Conservation (phyloP, 306 rosid genomes). For the Astragalus glycyphyllos region DNA sequence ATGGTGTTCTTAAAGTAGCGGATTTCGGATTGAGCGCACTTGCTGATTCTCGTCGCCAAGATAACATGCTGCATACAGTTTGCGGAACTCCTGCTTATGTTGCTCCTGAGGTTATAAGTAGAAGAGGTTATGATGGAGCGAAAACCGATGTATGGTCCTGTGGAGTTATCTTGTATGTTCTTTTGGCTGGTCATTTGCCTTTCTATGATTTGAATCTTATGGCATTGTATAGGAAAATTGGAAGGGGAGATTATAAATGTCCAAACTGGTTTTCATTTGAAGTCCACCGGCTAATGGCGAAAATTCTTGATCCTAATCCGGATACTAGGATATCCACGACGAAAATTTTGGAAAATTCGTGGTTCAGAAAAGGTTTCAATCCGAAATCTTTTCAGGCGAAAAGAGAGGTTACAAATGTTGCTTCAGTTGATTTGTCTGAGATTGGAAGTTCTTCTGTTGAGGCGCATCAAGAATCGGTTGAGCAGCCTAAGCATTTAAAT, state of each 20-base stretch:
- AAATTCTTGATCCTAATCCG: slow-evolving; percentile 52
- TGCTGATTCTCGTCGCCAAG: slow-evolving; percentile 42
- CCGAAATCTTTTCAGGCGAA: slow-evolving; percentile 34
- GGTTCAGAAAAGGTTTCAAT: slow-evolving; percentile 48
- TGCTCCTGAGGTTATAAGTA: slow-evolving; percentile 50
- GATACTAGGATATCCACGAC: slow-evolving; percentile 45
- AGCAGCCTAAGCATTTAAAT: slow-evolving; percentile 45
- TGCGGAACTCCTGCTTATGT: slow-evolving; percentile 61
- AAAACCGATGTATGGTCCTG: slow-evolving; percentile 56
- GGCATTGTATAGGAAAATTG: slow-evolving; percentile 47
- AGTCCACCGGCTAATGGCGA: slow-evolving; percentile 39
- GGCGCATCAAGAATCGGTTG: slow-evolving; percentile 40
- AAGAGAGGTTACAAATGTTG: slow-evolving; percentile 24
- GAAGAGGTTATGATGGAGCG: slow-evolving; percentile 51
- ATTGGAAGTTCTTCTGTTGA: slow-evolving; percentile 36
- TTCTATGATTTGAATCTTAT: slow-evolving; percentile 52
- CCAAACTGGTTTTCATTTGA: slow-evolving; percentile 55
- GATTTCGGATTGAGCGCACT: slow-evolving; percentile 56
- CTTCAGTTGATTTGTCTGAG: slow-evolving; percentile 29
- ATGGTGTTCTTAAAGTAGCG: slow-evolving; percentile 50
- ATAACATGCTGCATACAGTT: slow-evolving; percentile 43
- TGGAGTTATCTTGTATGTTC: slow-evolving; percentile 54
- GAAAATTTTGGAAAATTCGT: slow-evolving; percentile 39
- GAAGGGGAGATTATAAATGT: slow-evolving; percentile 44
- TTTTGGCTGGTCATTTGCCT: slow-evolving; percentile 54